These are phyloP conservation scores for Penicillium riverlandense DNA, from an alignment of 495 filamentous ascomycete genomes.

Conservation along the genomic window DNA sequence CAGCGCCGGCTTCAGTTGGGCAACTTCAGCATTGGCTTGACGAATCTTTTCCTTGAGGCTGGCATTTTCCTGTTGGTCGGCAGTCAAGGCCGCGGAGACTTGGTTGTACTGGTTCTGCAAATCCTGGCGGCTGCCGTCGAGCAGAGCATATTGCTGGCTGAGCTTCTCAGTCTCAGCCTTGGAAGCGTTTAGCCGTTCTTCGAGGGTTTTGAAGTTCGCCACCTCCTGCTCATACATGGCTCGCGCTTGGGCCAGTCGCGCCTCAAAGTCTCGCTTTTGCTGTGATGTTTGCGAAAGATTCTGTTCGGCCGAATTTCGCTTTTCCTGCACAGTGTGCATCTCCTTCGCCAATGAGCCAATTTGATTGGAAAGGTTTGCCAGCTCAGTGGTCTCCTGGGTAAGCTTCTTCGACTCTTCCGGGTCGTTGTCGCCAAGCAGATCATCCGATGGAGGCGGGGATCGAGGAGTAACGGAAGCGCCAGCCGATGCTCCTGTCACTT, in stretches of 20 bases:
- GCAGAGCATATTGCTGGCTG: conserved; percentile 68
- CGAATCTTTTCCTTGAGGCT: conserved; percentile 82
- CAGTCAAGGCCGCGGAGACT: conserved; percentile 62
- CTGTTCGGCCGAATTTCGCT: conserved; percentile 68
- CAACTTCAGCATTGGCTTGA: conserved; percentile 70
- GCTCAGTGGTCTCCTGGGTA: conserved; percentile 79
- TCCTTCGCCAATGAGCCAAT: conserved; percentile 83
- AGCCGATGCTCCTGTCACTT: conserved; percentile 66
- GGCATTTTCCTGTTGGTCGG: conserved; percentile 83
- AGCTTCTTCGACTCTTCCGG: conserved; percentile 83
- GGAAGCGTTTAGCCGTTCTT: conserved; percentile 70
- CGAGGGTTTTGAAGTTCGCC: conserved; percentile 71
- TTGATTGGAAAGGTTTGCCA: conserved; percentile 96
- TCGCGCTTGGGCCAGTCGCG: conserved; percentile 74
- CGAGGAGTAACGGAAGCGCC: conserved; percentile 33
- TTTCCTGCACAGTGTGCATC: conserved; percentile 83
- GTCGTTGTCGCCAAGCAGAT: conserved; percentile 90
- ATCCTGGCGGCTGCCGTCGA: conserved; percentile 78
- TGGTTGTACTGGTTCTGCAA: conserved; percentile 79
- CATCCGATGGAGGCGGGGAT: conserved; percentile 58
- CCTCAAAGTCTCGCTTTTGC: conserved; percentile 89
- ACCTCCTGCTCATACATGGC: conserved; percentile 89
- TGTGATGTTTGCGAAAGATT: conserved; percentile 68
- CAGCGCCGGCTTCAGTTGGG: conserved; percentile 74
- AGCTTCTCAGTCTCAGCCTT: conserved; percentile 77